phyloP scores from a whole-genome alignment of 441 rosid genomes.

The Manihot esculenta region DNA sequence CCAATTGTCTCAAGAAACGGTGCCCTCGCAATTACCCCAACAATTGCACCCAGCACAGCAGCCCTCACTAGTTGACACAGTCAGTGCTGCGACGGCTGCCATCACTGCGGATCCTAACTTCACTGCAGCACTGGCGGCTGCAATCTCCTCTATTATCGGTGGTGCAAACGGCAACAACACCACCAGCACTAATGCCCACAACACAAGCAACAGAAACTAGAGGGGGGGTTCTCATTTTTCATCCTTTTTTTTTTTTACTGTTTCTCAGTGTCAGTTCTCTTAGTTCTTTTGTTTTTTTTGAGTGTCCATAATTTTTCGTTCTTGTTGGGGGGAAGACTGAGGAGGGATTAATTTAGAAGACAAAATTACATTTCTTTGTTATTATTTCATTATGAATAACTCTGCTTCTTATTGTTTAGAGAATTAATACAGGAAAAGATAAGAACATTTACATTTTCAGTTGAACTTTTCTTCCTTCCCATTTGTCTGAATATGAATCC shows the following conservation, averaged over 20 bases:
- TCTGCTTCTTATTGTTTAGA: conserved; percentile 16
- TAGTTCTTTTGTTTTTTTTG: background rate
- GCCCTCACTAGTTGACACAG: conserved; percentile 40
- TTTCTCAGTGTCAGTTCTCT: background rate
- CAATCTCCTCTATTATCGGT: conserved; percentile 72
- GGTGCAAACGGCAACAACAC: conserved; percentile 18
- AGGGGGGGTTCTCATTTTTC: background rate
- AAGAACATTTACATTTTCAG: background rate
- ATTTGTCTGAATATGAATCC: background rate
- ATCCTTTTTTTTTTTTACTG: background rate
- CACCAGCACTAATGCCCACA: conserved; percentile 15
- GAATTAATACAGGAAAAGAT: conserved; percentile 7
- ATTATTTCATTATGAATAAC: conserved; percentile 26
- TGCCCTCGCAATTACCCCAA: conserved; percentile 14
- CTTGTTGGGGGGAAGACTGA: conserved; percentile 9
- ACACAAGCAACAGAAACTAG: conserved; percentile 35
- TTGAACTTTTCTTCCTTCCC: background rate
- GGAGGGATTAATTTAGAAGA: background rate
- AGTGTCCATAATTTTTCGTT: conserved; percentile 37
- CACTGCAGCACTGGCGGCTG: conserved; percentile 87
- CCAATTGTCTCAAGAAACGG: conserved; percentile 47
- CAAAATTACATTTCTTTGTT: conserved; percentile 31
- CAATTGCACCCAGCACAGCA: conserved; percentile 21
- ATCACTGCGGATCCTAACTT: conserved; percentile 83
- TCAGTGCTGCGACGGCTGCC: conserved; percentile 75